Percentiles rank a stretch among this genome's conserved stretches.
These are phyloP conservation scores for Lodderomyces margitis DNA, from an alignment of 1,139 yeast species.

Conservation along the genomic window DNA sequence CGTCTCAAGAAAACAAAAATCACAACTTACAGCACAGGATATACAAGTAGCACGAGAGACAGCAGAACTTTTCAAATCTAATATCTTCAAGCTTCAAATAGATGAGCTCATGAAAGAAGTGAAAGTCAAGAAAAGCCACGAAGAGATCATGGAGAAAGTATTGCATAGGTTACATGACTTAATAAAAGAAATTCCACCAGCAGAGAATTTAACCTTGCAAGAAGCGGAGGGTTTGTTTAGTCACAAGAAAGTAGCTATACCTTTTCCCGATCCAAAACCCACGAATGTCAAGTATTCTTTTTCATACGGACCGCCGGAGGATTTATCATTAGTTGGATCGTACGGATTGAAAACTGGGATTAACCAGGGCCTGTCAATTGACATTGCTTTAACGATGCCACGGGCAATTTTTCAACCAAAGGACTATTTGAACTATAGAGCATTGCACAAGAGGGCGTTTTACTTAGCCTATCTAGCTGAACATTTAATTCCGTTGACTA, in stretches of 20 bases:
- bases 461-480: slow-evolving; percentile 78
- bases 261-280: slow-evolving; percentile 91
- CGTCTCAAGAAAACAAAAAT: slow-evolving; percentile 28
- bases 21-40: slow-evolving; percentile 70
- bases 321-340: slow-evolving; percentile 80
- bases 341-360: slow-evolving; percentile 85
- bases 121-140: slow-evolving; percentile 66
- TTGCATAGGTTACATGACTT: slow-evolving; percentile 73
- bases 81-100: slow-evolving; percentile 89
- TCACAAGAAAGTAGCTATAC: slow-evolving; percentile 57
- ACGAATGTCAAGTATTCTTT: slow-evolving; percentile 66
- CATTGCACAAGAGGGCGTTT: slow-evolving; percentile 84
- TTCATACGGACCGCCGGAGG: slow-evolving; percentile 68
- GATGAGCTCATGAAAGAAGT: slow-evolving; percentile 86
- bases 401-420: slow-evolving; percentile 69
- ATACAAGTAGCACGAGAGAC: slow-evolving; percentile 91
- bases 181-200: slow-evolving; percentile 60
- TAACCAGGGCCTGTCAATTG: slow-evolving; percentile 58
- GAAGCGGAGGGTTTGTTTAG: slow-evolving; percentile 52
- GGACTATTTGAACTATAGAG: slow-evolving; percentile 87
- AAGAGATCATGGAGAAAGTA: slow-evolving; percentile 68
- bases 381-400: slow-evolving; percentile 83
- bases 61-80: slow-evolving; percentile 89
- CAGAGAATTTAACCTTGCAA: slow-evolving; percentile 48
- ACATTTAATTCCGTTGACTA: slow-evolving; percentile 53